Evolutionary conservation across 1,284 basidiomycete genomes (phyloP).

Genomic region (Ceratobasidium sp.): DNA sequence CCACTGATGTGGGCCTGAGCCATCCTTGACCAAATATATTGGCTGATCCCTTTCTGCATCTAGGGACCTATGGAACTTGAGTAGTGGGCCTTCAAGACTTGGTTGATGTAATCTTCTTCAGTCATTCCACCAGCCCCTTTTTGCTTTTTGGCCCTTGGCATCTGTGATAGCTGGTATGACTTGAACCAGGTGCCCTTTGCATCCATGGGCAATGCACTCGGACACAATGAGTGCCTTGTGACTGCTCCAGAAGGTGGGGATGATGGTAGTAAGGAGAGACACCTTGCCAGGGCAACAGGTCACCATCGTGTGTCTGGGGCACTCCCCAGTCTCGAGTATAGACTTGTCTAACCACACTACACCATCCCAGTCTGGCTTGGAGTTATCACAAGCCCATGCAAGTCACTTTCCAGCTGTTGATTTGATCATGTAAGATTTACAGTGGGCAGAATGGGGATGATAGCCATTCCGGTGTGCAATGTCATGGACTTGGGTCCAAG

Average conservation of each 20-base stretch:
- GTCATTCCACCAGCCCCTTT: background rate
- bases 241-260: constrained; percentile 1
- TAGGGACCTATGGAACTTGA: background rate
- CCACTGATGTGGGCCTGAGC: background rate
- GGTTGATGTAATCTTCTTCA: background rate
- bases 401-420: background rate
- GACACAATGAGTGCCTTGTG: background rate
- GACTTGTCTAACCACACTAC: background rate
- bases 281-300: background rate
- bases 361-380: background rate
- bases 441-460: background rate
- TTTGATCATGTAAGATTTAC: background rate
- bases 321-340: background rate
- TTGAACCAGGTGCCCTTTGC: background rate
- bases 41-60: background rate
- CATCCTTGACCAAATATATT: constrained; percentile 23
- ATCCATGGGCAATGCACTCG: background rate
- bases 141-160: background rate
- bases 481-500: background rate
- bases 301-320: background rate
- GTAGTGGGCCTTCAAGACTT: constrained; percentile 14
- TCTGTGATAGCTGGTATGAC: background rate
- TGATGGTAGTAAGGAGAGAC: background rate
- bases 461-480: background rate
- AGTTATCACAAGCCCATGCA: background rate